A percentile compares a stretch with the other conserved stretches of the same genome.
Conservation (phyloP, 208 protist species). For the Leishmania tarentolae region DNA sequence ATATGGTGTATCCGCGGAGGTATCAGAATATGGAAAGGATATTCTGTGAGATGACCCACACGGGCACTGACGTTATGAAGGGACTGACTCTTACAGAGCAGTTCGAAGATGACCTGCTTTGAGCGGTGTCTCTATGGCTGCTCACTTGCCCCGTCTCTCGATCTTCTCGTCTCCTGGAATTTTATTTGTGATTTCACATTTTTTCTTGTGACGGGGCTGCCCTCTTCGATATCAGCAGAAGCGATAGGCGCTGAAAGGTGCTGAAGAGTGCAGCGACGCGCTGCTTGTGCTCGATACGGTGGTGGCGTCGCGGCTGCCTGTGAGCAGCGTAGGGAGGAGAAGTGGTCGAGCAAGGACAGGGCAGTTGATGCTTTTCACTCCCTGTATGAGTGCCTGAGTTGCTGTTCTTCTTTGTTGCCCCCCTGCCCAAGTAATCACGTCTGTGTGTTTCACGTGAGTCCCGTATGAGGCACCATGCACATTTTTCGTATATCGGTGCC, state of each 20-base stretch:
- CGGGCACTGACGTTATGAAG: not conserved
- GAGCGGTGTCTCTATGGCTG: not conserved
- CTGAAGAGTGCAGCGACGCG: not conserved
- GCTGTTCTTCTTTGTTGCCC: not conserved
- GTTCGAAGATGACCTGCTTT: too few species aligned
- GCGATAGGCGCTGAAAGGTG: not conserved
- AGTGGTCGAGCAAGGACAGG: not conserved
- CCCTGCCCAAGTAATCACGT: not conserved
- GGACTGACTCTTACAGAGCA: not conserved
- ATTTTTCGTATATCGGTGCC: constrained; percentile 58
- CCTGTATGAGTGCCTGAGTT: not conserved
- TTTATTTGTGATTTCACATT: not conserved
- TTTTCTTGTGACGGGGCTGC: not conserved
- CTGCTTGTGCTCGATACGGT: not conserved
- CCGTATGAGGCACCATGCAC: constrained; percentile 35
- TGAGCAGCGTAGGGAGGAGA: not conserved
- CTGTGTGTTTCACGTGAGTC: not conserved
- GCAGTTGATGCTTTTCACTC: not conserved
- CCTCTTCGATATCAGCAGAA: too few species aligned
- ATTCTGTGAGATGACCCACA: not conserved
- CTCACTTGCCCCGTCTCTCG: constrained; percentile 2
- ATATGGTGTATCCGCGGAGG: not conserved
- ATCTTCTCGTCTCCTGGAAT: not conserved
- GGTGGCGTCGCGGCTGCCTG: too few species aligned
- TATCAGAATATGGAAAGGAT: not conserved